These are phyloP conservation scores for Borovskyia barvae DNA, from an alignment of 208 protist species.

Conservation along the genomic window DNA sequence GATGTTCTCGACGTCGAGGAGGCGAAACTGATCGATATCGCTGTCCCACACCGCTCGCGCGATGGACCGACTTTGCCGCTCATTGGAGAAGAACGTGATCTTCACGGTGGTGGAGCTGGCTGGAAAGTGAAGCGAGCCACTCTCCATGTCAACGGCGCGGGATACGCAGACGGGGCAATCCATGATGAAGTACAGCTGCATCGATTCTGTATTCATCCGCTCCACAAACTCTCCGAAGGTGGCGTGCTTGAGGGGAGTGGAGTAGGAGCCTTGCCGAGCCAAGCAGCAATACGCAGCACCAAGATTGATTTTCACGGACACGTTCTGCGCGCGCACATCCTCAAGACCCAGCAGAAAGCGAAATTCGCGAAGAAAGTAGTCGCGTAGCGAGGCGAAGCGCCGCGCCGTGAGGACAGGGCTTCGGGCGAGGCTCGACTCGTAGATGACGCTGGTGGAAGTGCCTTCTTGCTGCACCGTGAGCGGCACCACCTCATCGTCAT, in stretches of 20 bases:
- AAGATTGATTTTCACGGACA: slow-evolving; percentile 74
- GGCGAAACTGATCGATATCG: slow-evolving; percentile 63
- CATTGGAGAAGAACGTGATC: slow-evolving; percentile 85
- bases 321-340: slow-evolving; percentile 72
- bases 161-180: slow-evolving; percentile 81
- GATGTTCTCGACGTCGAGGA: slow-evolving; percentile 83
- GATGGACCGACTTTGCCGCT: slow-evolving; percentile 70
- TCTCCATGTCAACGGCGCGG: slow-evolving; percentile 76
- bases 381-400: slow-evolving; percentile 57
- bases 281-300: slow-evolving; percentile 84
- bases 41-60: slow-evolving; percentile 82
- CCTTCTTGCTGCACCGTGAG: slow-evolving; percentile 44
- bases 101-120: slow-evolving; percentile 66
- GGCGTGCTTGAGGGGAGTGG: slow-evolving; percentile 75
- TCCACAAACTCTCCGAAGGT: slow-evolving; percentile 83
- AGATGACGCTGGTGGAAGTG: slow-evolving; percentile 9
- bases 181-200: slow-evolving; percentile 86
- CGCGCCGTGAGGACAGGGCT: slow-evolving; percentile 72
- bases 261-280: slow-evolving; percentile 69
- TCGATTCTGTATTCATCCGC: slow-evolving; percentile 82
- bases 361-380: slow-evolving; percentile 78
- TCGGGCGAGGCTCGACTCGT: slow-evolving; percentile 50
- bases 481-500: slow-evolving; percentile 44
- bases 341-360: slow-evolving; percentile 61
- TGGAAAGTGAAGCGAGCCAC: slow-evolving; percentile 66